Evolutionary conservation across 176 grass and related monocot genomes (phyloP), one percentile per base, ranked within the genome.

Genomic region (Elymus sibiricus): DNA sequence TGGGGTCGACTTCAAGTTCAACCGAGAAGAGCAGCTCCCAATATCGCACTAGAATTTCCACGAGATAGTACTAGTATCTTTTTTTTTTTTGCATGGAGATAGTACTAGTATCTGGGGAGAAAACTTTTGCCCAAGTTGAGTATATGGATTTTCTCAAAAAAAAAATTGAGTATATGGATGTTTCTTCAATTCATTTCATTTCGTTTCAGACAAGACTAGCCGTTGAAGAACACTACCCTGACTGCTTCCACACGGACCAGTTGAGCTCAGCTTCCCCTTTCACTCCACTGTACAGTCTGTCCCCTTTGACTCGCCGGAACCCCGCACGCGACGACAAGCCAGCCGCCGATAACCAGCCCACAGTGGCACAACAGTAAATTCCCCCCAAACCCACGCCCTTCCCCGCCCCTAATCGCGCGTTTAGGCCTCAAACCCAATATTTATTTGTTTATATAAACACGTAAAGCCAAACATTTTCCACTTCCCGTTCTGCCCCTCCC

Each of bases 401-500:
- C 9, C 14, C 26, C 24, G 13, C 0, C 71, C 53, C 55, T 22
- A 58, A 58, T 58, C 53, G 0, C 53, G 53, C 19, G 5, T 53
- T 53, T 19, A 53, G 14, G 44, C 44, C 44, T 15, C 13, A 47
- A 15, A 5, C 44, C 44, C 13, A 47, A 4, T 13, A 47, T 1
- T 43, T 13, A 46, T 11, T 15, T 15, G 5, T 2, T 53, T 11
- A n/a, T n/a, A n/a, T n/a, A 65, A 44, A 9, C 37, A n/a, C 34
- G 31, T 64, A 5, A 24, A 1, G 29, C 86, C 40, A 72, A 79
- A 1, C 10, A 44, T 17, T 39, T 46, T 1, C 14, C 1, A 15
- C 0, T 88, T 4, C 63, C 86, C 13, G 27, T 82, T 85, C 15
- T 81, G 37, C 85, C 81, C 89, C 81, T 65, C 10, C 6, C 51